Conservation (phyloP, 345 rosid genomes). For the Gossypium thurberi region DNA sequence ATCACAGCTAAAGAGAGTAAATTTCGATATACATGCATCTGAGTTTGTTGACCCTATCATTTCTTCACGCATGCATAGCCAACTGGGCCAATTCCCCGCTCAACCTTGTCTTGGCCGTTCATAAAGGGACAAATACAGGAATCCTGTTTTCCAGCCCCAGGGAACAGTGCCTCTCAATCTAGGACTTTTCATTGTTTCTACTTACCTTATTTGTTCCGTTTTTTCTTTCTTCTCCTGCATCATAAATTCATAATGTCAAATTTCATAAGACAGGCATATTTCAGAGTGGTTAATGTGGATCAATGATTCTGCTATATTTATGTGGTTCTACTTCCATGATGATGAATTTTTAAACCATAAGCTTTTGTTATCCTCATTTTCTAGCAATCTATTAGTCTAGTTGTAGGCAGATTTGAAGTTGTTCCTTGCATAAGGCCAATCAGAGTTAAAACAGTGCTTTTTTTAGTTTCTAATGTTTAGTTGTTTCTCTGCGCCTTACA, state of each 20-base stretch:
- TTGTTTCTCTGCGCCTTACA: slow-evolving; percentile 15
- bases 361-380: background rate
- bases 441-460: background rate
- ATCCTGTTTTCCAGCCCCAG: background rate
- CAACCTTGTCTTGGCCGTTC: background rate
- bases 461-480: background rate
- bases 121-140: background rate
- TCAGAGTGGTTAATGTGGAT: background rate
- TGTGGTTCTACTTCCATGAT: background rate
- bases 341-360: background rate
- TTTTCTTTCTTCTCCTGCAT: slow-evolving; percentile 2
- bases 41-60: background rate
- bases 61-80: background rate
- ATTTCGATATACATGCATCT: background rate
- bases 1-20: background rate
- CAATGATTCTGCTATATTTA: background rate
- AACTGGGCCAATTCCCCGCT: background rate
- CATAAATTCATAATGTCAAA: background rate
- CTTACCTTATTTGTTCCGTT: background rate
- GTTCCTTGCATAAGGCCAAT: background rate
- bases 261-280: background rate
- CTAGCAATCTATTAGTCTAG: background rate
- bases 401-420: background rate
- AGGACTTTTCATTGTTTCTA: background rate
- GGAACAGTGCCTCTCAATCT: background rate